Conservation (phyloP, 2,329 filamentous ascomycete genomes). For the Ceratocystis lukuohia region DNA sequence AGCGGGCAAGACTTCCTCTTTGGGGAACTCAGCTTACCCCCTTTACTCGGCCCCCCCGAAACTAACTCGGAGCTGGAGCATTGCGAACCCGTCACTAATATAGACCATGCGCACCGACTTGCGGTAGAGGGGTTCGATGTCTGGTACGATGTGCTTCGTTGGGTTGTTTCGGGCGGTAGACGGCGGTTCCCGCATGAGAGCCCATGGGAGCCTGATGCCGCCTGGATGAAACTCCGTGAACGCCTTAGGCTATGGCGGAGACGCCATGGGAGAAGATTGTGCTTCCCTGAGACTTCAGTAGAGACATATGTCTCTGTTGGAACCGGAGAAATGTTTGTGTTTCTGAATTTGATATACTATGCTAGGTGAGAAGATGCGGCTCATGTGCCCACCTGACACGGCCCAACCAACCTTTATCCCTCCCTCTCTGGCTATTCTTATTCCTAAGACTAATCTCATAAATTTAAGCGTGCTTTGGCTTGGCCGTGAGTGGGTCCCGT, state of each 20-base stretch:
- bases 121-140: constrained; percentile 33
- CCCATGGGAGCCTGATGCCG: constrained; percentile 30
- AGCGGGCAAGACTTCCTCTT: constrained; percentile 31
- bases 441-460: background rate
- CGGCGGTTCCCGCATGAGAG: constrained; percentile 29
- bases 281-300: constrained; percentile 29
- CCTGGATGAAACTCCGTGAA: constrained; percentile 26
- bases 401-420: too few relatives aligned
- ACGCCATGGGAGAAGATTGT: constrained; percentile 27
- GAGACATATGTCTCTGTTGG: constrained; percentile 30
- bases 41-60: background rate
- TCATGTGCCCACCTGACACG: background rate
- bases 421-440: too few relatives aligned
- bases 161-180: constrained; percentile 32
- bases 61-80: background rate
- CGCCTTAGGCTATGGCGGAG: constrained; percentile 28
- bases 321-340: constrained; percentile 31
- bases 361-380: constrained; percentile 26
- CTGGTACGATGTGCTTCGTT: constrained; percentile 31
- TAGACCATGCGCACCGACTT: constrained; percentile 20
- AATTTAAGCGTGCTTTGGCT: constrained; percentile 30
- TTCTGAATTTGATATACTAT: constrained; percentile 33
- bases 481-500: constrained; percentile 33
- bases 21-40: constrained; percentile 23
- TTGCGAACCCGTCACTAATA: constrained; percentile 24